phyloP scores from a whole-genome alignment of 1,284 basidiomycete species.

The Sporisorium scitamineum region DNA sequence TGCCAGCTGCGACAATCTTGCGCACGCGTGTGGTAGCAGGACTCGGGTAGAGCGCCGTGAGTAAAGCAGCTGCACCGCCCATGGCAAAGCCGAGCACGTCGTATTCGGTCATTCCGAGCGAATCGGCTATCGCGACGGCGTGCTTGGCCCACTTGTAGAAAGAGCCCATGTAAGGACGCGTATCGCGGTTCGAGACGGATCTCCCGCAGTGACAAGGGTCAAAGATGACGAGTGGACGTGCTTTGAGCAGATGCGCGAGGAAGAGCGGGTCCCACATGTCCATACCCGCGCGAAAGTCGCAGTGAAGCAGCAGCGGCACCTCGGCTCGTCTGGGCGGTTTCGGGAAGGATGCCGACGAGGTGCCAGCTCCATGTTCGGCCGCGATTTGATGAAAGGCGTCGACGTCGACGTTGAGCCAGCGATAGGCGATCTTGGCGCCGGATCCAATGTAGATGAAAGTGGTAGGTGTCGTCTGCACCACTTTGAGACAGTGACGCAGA shows the following conservation, averaged over 20 bases:
- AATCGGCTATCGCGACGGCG: conserved; percentile 34
- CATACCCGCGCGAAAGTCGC: conserved; percentile 42
- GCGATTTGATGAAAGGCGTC: conserved; percentile 29
- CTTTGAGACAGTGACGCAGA: conserved; percentile 40
- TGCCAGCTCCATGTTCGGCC: conserved; percentile 11
- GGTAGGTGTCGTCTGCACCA: conserved; percentile 37
- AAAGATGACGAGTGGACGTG: conserved; percentile 44
- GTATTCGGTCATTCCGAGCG: conserved; percentile 33
- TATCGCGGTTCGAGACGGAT: conserved; percentile 41
- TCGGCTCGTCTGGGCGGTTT: conserved; percentile 13
- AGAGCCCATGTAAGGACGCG: conserved; percentile 44
- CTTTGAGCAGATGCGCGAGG: conserved; percentile 48
- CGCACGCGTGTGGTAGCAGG: conserved; percentile 35
- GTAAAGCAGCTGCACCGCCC: conserved; percentile 37
- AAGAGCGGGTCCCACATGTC: conserved; percentile 52
- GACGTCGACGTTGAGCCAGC: conserved; percentile 40
- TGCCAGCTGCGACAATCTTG: conserved; percentile 33
- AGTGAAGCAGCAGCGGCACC: conserved; percentile 35
- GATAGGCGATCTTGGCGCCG: conserved; percentile 47
- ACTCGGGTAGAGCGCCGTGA: conserved; percentile 31
- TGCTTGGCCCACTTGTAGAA: conserved; percentile 50
- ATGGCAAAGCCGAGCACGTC: conserved; percentile 33
- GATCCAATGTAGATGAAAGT: conserved; percentile 43
- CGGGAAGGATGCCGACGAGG: neutral
- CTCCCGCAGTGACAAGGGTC: conserved; percentile 42